These are phyloP conservation scores for Tolypocladium ophioglossoides DNA, from an alignment of 2,329 filamentous ascomycete species.

Conservation along the genomic window DNA sequence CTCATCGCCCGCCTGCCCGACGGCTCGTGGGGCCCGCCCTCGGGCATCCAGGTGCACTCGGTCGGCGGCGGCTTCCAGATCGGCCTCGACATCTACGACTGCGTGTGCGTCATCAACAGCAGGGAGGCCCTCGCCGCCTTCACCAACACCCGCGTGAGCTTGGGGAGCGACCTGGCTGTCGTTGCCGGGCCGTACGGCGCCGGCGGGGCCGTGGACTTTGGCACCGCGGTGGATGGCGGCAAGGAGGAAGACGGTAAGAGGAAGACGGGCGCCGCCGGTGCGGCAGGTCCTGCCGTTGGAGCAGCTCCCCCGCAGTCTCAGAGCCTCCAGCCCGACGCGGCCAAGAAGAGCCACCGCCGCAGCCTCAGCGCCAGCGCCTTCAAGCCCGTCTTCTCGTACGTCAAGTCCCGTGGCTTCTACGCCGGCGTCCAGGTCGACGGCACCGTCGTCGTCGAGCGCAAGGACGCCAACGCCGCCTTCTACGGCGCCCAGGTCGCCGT, in stretches of 20 bases:
- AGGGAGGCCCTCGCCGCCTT: conserved; percentile 67
- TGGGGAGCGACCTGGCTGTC: conserved; percentile 70
- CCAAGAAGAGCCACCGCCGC: conserved; percentile 14
- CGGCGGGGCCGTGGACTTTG: conserved; percentile 61
- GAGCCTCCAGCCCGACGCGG: not conserved
- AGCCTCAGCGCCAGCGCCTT: conserved; percentile 17
- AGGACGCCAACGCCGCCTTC: conserved; percentile 81
- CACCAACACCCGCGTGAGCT: conserved; percentile 60
- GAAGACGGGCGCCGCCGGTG: not conserved
- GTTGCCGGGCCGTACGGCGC: conserved; percentile 59
- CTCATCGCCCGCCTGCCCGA: conserved; percentile 52
- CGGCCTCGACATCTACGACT: conserved; percentile 82
- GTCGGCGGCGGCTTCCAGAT: conserved; percentile 70
- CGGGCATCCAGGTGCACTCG: conserved; percentile 72
- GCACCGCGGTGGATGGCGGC: conserved; percentile 13
- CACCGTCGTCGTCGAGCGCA: conserved; percentile 74
- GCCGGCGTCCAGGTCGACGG: conserved; percentile 81
- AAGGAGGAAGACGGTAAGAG: not conserved
- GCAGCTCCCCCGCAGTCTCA: not conserved
- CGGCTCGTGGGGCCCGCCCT: conserved; percentile 69
- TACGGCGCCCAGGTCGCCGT: conserved; percentile 53
- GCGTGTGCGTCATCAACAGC: conserved; percentile 77
- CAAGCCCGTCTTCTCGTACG: conserved; percentile 51
- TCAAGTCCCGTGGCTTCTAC: conserved; percentile 84
- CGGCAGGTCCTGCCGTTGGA: too few relatives aligned